Evolutionary conservation across 2,329 filamentous ascomycete genomes (phyloP).

Genomic region (Ophiostoma pallidulum): DNA sequence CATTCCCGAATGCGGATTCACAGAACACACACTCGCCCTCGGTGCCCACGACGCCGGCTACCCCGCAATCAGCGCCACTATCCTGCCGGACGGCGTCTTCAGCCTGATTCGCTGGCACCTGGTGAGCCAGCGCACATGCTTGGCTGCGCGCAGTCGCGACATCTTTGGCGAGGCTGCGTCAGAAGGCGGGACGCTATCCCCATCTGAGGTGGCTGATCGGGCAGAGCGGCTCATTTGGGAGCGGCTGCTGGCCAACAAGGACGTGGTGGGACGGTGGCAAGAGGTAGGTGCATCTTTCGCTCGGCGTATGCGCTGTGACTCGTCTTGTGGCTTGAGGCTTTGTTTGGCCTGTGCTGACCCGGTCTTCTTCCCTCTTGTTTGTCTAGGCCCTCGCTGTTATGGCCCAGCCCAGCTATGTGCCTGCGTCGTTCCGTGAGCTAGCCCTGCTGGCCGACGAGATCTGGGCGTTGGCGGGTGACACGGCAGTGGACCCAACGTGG

Average conservation of each 20-base stretch:
- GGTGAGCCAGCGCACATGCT: constrained; percentile 51
- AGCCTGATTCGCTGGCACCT: constrained; percentile 74
- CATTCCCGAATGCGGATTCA: constrained; percentile 77
- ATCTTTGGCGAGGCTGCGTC: constrained; percentile 26
- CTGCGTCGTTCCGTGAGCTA: constrained; percentile 68
- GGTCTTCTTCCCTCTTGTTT: background rate
- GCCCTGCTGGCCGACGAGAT: constrained; percentile 84
- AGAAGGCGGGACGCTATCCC: constrained; percentile 19
- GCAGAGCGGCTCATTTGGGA: constrained; percentile 67
- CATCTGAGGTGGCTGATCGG: constrained; percentile 42
- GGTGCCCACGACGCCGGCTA: constrained; percentile 81
- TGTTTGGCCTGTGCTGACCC: background rate
- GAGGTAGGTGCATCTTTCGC: constrained; percentile 62
- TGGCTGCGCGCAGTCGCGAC: constrained; percentile 35
- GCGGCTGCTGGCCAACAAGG: constrained; percentile 63
- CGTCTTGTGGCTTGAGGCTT: background rate
- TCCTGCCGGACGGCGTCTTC: constrained; percentile 73
- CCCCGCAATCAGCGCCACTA: constrained; percentile 72
- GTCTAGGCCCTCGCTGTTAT: constrained; percentile 75
- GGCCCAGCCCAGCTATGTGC: constrained; percentile 72
- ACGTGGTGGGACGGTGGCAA: constrained; percentile 71
- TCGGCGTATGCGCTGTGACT: no score
- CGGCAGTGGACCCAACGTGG: constrained; percentile 75
- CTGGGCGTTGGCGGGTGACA: constrained; percentile 75
- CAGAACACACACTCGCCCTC: constrained; percentile 57